Percentiles rank a stretch among this genome's conserved stretches.
phyloP scores from a whole-genome alignment of 768 basidiomycete genomes.

The Lyophyllum atratum region DNA sequence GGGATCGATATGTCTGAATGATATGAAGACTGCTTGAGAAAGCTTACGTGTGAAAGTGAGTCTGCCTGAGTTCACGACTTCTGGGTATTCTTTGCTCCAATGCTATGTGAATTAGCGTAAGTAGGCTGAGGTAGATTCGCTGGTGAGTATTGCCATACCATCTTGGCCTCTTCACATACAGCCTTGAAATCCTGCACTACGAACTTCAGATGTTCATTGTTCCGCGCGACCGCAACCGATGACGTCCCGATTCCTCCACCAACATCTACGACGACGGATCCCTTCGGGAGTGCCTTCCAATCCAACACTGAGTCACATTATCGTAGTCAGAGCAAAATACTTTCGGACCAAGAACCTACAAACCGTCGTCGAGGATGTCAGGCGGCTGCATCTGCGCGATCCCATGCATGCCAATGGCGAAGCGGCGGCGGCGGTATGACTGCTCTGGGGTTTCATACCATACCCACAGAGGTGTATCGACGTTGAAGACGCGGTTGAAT shows the following conservation, averaged over 20 bases:
- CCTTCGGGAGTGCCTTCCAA: slow-evolving; percentile 23
- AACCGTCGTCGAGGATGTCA: slow-evolving; percentile 6
- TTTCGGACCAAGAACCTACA: background rate
- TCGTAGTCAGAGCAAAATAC: background rate
- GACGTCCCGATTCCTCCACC: slow-evolving; percentile 29
- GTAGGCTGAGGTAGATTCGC: background rate
- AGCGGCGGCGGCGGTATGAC: slow-evolving; percentile 4
- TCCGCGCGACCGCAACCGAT: slow-evolving; percentile 21
- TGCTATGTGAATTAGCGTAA: background rate
- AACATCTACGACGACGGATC: slow-evolving; percentile 29
- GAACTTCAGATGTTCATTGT: slow-evolving; percentile 19
- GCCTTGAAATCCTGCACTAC: slow-evolving; percentile 27
- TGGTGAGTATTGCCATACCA: background rate
- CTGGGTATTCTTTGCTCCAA: slow-evolving; percentile 8
- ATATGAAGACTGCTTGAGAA: background rate
- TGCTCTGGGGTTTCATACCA: slow-evolving; percentile 2
- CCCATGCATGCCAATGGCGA: slow-evolving; percentile 6
- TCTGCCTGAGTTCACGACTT: background rate
- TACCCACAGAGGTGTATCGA: background rate
- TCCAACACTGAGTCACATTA: slow-evolving; percentile 19
- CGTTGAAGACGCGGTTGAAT: slow-evolving; percentile 1
- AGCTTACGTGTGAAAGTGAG: slow-evolving; percentile 4
- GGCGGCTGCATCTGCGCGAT: slow-evolving; percentile 7
- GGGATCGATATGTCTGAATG: background rate
- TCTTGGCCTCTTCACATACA: slow-evolving; percentile 16